Evolutionary conservation across 371 early-diverging fungal species (phyloP).

Genomic region (Choanephora cucurbitarum): DNA sequence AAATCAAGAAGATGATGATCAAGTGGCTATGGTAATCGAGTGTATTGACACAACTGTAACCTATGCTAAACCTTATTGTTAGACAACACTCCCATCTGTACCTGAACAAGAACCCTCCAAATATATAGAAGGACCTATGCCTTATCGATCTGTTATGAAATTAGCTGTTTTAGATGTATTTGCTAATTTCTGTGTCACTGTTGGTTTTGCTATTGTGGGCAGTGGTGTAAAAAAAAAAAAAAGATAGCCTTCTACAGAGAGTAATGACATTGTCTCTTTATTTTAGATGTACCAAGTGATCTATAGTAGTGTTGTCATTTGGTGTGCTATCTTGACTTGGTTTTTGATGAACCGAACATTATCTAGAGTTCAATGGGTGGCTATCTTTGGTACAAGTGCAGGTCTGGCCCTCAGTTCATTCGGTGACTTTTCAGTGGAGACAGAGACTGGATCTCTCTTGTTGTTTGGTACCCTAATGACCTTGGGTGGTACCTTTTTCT

Average conservation of each 20-base stretch:
- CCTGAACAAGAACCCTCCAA: no score
- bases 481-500: constrained; percentile 58
- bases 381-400: constrained; percentile 66
- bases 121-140: constrained; percentile 35
- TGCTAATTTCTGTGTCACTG: constrained; percentile 69
- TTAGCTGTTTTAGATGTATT: constrained; percentile 65
- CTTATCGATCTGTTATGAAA: constrained; percentile 54
- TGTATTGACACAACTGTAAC: no score
- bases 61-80: no score
- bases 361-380: constrained; percentile 62
- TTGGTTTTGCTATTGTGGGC: constrained; percentile 76
- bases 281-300: constrained; percentile 77
- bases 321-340: constrained; percentile 74
- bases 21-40: constrained; percentile 10
- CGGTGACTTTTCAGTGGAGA: constrained; percentile 24
- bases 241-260: no score
- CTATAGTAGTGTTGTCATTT: constrained; percentile 75
- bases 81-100: no score
- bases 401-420: constrained; percentile 67
- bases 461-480: constrained; percentile 58
- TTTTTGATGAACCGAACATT: constrained; percentile 60
- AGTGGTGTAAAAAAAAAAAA: constrained; percentile 60
- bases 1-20: constrained; percentile 19
- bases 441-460: constrained; percentile 14
- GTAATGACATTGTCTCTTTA: no score